Evolutionary conservation across 164 flowering plant species (phyloP).

Genomic region (Tetracentron sinense): DNA sequence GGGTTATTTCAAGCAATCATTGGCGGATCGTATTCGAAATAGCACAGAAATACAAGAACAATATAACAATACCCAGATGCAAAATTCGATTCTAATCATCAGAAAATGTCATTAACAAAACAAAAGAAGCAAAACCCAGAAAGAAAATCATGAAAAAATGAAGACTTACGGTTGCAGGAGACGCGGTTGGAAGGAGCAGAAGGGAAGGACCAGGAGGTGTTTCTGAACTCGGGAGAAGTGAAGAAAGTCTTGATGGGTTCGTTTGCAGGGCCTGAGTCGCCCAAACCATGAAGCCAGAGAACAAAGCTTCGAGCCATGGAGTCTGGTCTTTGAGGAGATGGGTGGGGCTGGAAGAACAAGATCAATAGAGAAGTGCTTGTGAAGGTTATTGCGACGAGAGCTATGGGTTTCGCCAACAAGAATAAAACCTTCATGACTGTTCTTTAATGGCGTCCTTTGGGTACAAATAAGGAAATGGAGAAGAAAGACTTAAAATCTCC

Average conservation of each 20-base stretch:
- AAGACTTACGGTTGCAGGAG: slow-evolving; percentile 68
- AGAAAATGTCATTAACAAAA: too few species aligned
- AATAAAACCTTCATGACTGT: neutral
- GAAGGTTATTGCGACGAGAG: slow-evolving; percentile 26
- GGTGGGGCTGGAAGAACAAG: slow-evolving; percentile 19
- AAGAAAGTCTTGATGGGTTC: slow-evolving; percentile 85
- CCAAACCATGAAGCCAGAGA: slow-evolving; percentile 85
- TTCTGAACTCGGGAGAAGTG: slow-evolving; percentile 63
- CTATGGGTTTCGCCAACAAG: slow-evolving; percentile 19
- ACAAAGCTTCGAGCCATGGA: slow-evolving; percentile 60
- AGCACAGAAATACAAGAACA: neutral
- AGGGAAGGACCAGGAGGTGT: slow-evolving; percentile 84
- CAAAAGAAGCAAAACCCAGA: neutral
- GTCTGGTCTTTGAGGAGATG: slow-evolving; percentile 6
- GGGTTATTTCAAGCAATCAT: neutral
- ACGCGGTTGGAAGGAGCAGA: slow-evolving; percentile 84
- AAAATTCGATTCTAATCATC: too few species aligned
- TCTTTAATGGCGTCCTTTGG: neutral
- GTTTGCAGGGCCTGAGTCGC: slow-evolving; percentile 91
- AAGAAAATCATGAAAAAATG: neutral
- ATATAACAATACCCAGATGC: too few species aligned
- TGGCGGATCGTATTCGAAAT: neutral
- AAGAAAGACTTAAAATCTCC: neutral
- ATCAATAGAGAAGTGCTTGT: slow-evolving; percentile 31
- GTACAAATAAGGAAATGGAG: neutral